Evolutionary conservation across 768 basidiomycete genomes (phyloP).

Genomic region (Mycena crocata): DNA sequence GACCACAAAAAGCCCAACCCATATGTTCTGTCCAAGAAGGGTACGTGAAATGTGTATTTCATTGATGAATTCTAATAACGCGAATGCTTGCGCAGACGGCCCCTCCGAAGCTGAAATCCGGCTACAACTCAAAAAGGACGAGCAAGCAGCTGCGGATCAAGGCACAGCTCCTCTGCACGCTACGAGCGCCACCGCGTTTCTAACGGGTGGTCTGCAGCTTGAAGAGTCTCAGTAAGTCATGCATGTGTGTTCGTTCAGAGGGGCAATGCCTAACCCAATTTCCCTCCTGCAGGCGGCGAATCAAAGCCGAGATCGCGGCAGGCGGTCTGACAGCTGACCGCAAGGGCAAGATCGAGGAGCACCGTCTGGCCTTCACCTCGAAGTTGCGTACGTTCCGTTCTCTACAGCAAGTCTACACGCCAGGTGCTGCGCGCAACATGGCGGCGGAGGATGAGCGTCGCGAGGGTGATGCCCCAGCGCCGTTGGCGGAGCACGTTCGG

Average conservation of each 20-base stretch:
- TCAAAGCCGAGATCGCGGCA: neutral
- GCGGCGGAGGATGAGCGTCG: slow-evolving; percentile 7
- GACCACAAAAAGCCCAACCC: neutral
- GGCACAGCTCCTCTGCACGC: neutral
- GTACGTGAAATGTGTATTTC: neutral
- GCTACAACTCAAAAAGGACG: neutral
- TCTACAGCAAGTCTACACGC: slow-evolving; percentile 17
- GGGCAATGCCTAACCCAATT: too few relatives aligned
- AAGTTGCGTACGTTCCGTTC: slow-evolving; percentile 16
- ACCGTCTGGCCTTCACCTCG: neutral
- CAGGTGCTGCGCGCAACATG: slow-evolving; percentile 1
- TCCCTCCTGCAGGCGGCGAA: neutral
- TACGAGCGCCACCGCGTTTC: slow-evolving; percentile 3
- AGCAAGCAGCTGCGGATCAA: neutral
- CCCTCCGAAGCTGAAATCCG: neutral
- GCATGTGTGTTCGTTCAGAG: too few relatives aligned
- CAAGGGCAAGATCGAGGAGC: slow-evolving; percentile 20
- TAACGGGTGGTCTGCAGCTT: slow-evolving; percentile 19
- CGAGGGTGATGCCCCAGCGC: neutral
- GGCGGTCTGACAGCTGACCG: neutral
- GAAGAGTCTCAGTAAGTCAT: slow-evolving; percentile 31
- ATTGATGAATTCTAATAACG: neutral
- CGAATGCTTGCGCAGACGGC: neutral
- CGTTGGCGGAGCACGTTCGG: neutral
- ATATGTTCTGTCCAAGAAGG: neutral